A percentile compares a stretch with the other conserved stretches of the same genome.
phyloP scores from a whole-genome alignment of 2,329 filamentous ascomycete species.

The Graphiopsis chlorocephala region DNA sequence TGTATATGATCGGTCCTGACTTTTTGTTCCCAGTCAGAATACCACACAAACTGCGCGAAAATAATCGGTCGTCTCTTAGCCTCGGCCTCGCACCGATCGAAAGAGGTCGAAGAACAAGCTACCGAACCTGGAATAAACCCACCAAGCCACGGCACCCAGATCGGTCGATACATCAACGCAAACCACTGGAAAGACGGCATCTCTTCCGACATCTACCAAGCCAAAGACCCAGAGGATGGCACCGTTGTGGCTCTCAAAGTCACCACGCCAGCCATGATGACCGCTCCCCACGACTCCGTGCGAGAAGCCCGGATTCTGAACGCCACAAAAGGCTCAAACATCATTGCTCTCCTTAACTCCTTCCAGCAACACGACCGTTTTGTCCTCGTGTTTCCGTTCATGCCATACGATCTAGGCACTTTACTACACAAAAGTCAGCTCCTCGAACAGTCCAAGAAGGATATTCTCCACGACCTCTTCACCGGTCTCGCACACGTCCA shows the following conservation, averaged over 20 bases:
- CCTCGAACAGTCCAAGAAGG: conserved; percentile 36
- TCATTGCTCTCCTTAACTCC: conserved; percentile 68
- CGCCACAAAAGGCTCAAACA: conserved; percentile 54
- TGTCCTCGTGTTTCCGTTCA: conserved; percentile 81
- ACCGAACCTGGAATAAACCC: conserved; percentile 34
- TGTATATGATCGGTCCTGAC: conserved; percentile 7
- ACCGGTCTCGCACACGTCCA: conserved; percentile 71
- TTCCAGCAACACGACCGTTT: conserved; percentile 70
- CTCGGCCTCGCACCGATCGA: conserved; percentile 32
- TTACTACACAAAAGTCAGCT: conserved; percentile 52
- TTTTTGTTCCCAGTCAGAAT: conserved; percentile 52
- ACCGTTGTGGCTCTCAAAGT: conserved; percentile 74
- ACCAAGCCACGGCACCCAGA: conserved; percentile 37
- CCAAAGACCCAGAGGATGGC: conserved; percentile 41
- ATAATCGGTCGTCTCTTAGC: conserved; percentile 25
- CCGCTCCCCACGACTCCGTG: conserved; percentile 76
- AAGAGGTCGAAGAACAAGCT: conserved; percentile 23
- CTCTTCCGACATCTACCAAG: conserved; percentile 80
- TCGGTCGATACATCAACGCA: conserved; percentile 58
- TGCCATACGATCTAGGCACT: conserved; percentile 69
- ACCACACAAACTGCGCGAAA: conserved; percentile 43
- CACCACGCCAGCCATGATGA: conserved; percentile 69
- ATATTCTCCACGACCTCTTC: conserved; percentile 67
- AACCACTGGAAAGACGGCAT: conserved; percentile 63
- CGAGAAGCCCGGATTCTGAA: conserved; percentile 75